Percentiles rank a stretch among this genome's conserved stretches.
These are phyloP conservation scores for Mycena citricolor DNA, from an alignment of 1,284 basidiomycete species.

Conservation along the genomic window DNA sequence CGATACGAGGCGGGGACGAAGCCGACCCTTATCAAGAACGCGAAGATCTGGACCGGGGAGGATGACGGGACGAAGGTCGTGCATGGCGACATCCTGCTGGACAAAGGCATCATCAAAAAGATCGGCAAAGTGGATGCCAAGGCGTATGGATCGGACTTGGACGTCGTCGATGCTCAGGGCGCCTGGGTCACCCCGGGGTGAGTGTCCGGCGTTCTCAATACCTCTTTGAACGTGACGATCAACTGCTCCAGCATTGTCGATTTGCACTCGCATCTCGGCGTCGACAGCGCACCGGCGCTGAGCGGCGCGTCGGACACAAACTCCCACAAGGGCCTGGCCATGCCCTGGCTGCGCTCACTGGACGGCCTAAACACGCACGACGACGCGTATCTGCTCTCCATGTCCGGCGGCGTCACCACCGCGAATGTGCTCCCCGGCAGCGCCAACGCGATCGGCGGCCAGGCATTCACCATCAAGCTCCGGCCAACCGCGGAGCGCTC, in stretches of 20 bases:
- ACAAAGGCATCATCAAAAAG: slow-evolving; percentile 55
- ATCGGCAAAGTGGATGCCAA: slow-evolving; percentile 44
- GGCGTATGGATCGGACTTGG: slow-evolving; percentile 24
- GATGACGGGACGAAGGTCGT: slow-evolving; percentile 64
- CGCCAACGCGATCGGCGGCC: slow-evolving; percentile 63
- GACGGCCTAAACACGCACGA: slow-evolving; percentile 53
- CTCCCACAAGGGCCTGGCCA: slow-evolving; percentile 41
- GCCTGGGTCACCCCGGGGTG: slow-evolving; percentile 68
- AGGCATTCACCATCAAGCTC: slow-evolving; percentile 68
- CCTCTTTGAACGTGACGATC: too few species aligned
- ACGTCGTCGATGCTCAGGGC: slow-evolving; percentile 45
- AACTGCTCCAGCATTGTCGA: slow-evolving; percentile 56
- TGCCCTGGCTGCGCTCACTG: slow-evolving; percentile 52
- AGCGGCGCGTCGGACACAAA: slow-evolving; percentile 53
- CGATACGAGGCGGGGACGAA: slow-evolving; percentile 65
- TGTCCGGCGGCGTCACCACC: slow-evolving; percentile 49
- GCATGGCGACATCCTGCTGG: slow-evolving; percentile 55
- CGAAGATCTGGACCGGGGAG: slow-evolving; percentile 82
- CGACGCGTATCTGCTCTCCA: slow-evolving; percentile 43
- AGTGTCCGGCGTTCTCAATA: slow-evolving; percentile 11
- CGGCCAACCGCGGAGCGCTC: slow-evolving; percentile 55
- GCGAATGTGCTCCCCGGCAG: slow-evolving; percentile 49
- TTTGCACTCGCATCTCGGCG: slow-evolving; percentile 76
- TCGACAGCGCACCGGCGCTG: slow-evolving; percentile 57
- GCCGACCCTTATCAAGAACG: slow-evolving; percentile 72